Evolutionary conservation across 371 early-diverging fungal species (phyloP).

Genomic region (Blakeslea trispora): DNA sequence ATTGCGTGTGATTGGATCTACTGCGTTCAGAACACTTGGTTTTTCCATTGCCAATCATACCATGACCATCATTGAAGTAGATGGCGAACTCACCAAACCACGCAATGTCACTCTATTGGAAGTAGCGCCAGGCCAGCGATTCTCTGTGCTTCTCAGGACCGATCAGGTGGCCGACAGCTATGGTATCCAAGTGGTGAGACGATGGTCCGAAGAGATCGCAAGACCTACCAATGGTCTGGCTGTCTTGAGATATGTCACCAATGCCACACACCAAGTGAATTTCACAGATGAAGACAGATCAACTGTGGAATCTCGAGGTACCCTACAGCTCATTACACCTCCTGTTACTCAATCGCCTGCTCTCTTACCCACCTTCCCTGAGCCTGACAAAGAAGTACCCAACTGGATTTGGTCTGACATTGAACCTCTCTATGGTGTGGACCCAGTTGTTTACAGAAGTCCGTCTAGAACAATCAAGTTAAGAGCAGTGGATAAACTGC

Average conservation of each 20-base stretch:
- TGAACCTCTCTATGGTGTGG: slow-evolving; percentile 31
- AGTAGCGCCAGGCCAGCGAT: slow-evolving; percentile 43
- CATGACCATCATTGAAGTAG: slow-evolving; percentile 43
- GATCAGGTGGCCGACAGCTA: slow-evolving; percentile 20
- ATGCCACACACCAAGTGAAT: not conserved
- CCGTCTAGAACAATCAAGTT: slow-evolving; percentile 30
- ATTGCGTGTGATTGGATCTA: slow-evolving; percentile 36
- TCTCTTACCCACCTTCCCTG: not conserved
- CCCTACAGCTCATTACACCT: not conserved
- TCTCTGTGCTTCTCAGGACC: slow-evolving; percentile 34
- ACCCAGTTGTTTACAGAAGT: slow-evolving; percentile 22
- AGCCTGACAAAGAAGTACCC: slow-evolving; percentile 20
- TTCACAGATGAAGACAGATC: not conserved
- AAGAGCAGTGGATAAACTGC: slow-evolving; percentile 19
- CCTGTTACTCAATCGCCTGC: not conserved
- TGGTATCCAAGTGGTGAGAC: slow-evolving; percentile 22
- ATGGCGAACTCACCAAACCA: slow-evolving; percentile 37
- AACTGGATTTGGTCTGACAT: slow-evolving; percentile 39
- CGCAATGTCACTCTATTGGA: slow-evolving; percentile 23
- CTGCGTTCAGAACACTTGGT: slow-evolving; percentile 31
- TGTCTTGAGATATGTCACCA: slow-evolving; percentile 23
- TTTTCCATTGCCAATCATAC: slow-evolving; percentile 38
- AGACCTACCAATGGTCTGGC: slow-evolving; percentile 31
- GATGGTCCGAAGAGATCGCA: slow-evolving; percentile 29
- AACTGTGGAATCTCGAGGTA: not conserved